Evolutionary conservation across 164 flowering plant genomes (phyloP).

Genomic region (Malania oleifera): DNA sequence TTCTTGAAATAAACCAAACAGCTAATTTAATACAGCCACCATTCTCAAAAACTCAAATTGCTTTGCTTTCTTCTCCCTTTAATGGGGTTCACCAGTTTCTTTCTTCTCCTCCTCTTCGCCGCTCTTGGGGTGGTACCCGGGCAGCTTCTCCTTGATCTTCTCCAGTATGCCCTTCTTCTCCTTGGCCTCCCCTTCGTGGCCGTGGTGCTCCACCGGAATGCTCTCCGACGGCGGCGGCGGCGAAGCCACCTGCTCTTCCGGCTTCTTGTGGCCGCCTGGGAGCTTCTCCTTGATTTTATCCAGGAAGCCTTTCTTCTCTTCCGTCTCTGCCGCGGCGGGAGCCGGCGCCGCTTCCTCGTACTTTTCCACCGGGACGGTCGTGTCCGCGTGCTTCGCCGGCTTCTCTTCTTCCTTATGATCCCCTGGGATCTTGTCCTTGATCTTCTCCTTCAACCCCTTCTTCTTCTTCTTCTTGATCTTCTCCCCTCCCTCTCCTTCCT

Average conservation of each 20-base stretch:
- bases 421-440: slow-evolving; percentile 34
- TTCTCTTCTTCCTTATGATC: slow-evolving; percentile 30
- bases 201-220: background rate
- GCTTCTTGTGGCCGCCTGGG: slow-evolving; percentile 29
- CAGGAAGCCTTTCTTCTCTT: slow-evolving; percentile 44
- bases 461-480: slow-evolving; percentile 56
- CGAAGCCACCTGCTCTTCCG: slow-evolving; percentile 15
- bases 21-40: no score
- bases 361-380: slow-evolving; percentile 35
- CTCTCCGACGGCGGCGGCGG: slow-evolving; percentile 9
- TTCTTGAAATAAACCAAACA: no score
- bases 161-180: slow-evolving; percentile 54
- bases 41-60: no score
- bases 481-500: slow-evolving; percentile 37
- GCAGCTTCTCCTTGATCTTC: slow-evolving; percentile 70
- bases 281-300: slow-evolving; percentile 39
- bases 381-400: slow-evolving; percentile 28
- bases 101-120: slow-evolving; percentile 32
- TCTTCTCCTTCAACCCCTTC: slow-evolving; percentile 55
- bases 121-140: slow-evolving; percentile 44
- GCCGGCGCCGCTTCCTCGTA: slow-evolving; percentile 13
- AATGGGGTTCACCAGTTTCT: slow-evolving; percentile 16
- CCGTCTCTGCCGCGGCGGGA: slow-evolving; percentile 9
- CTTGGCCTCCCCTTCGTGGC: slow-evolving; percentile 8
- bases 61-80: no score